These are phyloP conservation scores for Serendipita sp. DNA, from an alignment of 768 basidiomycete species.

Conservation along the genomic window DNA sequence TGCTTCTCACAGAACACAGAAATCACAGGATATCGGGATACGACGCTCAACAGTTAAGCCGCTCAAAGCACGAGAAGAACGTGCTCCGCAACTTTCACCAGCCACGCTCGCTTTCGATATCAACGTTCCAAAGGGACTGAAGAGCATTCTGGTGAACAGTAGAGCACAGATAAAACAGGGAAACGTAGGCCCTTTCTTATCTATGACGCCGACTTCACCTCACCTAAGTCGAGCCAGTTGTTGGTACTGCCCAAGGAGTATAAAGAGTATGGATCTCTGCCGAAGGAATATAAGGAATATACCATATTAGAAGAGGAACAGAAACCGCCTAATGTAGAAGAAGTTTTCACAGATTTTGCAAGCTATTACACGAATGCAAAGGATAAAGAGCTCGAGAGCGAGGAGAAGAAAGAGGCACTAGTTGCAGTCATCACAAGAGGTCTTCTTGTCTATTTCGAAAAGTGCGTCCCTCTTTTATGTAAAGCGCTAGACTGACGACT, in stretches of 20 bases:
- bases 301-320: neutral
- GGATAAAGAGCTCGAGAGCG: neutral
- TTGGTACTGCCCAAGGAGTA: neutral
- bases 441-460: constrained; percentile 1
- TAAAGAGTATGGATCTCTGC: neutral
- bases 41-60: neutral
- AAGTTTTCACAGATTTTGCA: neutral
- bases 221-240: neutral
- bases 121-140: neutral
- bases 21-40: neutral
- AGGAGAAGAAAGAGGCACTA: neutral
- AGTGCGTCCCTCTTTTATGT: neutral
- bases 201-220: neutral
- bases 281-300: neutral
- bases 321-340: neutral
- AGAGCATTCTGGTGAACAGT: neutral
- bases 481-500: neutral
- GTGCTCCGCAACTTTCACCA: neutral
- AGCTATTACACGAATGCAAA: neutral
- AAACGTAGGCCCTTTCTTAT: neutral
- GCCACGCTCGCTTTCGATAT: neutral
- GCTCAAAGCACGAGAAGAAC: neutral
- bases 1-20: neutral
- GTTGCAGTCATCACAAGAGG: constrained; percentile 1
- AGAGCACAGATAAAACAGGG: constrained; percentile 1